These are phyloP conservation scores for Chlamydomonas incerta DNA, from an alignment of 139 green algal species.

Conservation along the genomic window DNA sequence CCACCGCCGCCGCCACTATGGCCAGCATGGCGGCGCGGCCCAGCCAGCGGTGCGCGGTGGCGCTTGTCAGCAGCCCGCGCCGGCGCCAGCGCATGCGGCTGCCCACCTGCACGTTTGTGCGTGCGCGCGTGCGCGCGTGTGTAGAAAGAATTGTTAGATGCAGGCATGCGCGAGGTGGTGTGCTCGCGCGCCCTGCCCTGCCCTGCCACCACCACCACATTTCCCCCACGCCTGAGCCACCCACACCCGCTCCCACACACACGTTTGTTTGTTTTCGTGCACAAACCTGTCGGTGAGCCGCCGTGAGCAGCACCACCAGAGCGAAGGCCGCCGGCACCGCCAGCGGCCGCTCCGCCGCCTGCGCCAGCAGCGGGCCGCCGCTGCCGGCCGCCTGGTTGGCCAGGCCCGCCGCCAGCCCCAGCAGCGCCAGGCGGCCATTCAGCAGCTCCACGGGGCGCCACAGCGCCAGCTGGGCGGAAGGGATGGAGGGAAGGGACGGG, in stretches of 20 bases:
- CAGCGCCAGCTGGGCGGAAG: constrained; percentile 13
- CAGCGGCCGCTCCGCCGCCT: not conserved
- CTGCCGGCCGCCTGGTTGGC: not conserved
- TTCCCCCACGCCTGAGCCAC: too few relatives aligned
- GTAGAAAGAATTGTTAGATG: too few relatives aligned
- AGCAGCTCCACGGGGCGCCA: constrained; percentile 40
- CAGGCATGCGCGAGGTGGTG: too few relatives aligned
- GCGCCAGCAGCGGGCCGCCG: not conserved
- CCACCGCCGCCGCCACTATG: constrained; percentile 16
- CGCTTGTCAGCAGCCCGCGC: constrained; percentile 24
- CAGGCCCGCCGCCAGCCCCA: constrained; percentile 13
- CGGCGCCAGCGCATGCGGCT: not conserved
- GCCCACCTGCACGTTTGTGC: too few relatives aligned
- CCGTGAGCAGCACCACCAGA: constrained; percentile 20
- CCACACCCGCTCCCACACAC: too few relatives aligned
- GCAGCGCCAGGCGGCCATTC: constrained; percentile 31
- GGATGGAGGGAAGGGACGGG: not conserved
- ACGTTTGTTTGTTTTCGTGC: too few relatives aligned
- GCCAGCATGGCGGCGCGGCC: constrained; percentile 31
- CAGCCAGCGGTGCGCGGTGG: constrained; percentile 19
- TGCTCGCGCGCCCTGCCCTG: too few relatives aligned
- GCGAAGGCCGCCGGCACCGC: constrained; percentile 11
- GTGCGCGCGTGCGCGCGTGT: too few relatives aligned
- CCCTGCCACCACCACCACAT: too few relatives aligned
- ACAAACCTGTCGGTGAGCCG: constrained; percentile 19